Percentiles rank a stretch among this genome's conserved stretches.
phyloP scores from a whole-genome alignment of 2,329 filamentous ascomycete species.

The Helminthosporium solani region DNA sequence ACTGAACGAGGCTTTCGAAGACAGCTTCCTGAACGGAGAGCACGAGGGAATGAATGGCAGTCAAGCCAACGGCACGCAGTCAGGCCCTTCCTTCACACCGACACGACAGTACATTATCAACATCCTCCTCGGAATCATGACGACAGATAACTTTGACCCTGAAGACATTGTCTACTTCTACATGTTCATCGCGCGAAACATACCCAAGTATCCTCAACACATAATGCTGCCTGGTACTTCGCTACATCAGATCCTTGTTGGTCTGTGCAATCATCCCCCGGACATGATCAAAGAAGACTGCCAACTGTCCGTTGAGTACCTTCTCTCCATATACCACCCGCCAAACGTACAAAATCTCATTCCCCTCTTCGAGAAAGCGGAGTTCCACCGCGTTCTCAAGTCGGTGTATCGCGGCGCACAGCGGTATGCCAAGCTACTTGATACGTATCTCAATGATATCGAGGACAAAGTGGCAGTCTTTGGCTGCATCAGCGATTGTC shows the following conservation, averaged over 20 bases:
- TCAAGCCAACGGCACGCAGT: constrained; percentile 52
- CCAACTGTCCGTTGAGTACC: constrained; percentile 93
- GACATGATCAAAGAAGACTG: constrained; percentile 85
- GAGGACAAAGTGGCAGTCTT: constrained; percentile 76
- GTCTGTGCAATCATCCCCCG: constrained; percentile 82
- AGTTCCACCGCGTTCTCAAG: constrained; percentile 90
- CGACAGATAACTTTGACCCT: constrained; percentile 68
- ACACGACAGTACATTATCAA: constrained; percentile 92
- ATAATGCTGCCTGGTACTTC: constrained; percentile 85
- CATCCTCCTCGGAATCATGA: constrained; percentile 90
- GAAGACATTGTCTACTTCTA: constrained; percentile 92
- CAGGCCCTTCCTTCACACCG: constrained; percentile 47
- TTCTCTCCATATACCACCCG: constrained; percentile 90
- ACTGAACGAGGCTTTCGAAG: constrained; percentile 95
- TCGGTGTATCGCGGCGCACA: constrained; percentile 78
- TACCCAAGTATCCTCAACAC: constrained; percentile 96
- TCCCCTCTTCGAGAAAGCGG: constrained; percentile 72
- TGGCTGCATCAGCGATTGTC: constrained; percentile 72
- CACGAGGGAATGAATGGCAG: constrained; percentile 62
- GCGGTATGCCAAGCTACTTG: constrained; percentile 74
- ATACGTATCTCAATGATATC: constrained; percentile 81
- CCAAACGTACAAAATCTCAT: constrained; percentile 76
- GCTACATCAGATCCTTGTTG: constrained; percentile 75
- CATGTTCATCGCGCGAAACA: constrained; percentile 95
- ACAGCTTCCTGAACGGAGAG: constrained; percentile 84